Evolutionary conservation across 257 asterid genomes (phyloP).

Genomic region (Mentha longifolia): DNA sequence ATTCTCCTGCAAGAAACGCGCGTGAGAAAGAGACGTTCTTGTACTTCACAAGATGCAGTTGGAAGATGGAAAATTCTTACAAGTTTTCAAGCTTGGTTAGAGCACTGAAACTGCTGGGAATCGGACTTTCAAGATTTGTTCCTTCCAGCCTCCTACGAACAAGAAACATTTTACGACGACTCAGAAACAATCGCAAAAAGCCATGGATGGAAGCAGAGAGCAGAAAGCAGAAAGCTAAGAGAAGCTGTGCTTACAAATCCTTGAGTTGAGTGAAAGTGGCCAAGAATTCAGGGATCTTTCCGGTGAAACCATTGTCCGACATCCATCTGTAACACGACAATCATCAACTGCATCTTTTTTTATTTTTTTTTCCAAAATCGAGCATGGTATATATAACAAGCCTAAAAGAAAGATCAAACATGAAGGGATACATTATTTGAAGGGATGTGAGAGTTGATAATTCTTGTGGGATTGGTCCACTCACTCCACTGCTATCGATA

Average conservation of each 20-base stretch:
- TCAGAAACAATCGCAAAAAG: not conserved
- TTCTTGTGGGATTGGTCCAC: slow-evolving; percentile 64
- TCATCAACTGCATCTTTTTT: slow-evolving; percentile 7
- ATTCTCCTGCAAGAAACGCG: slow-evolving; percentile 50
- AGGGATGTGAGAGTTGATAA: slow-evolving; percentile 56
- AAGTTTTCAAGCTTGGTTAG: slow-evolving; percentile 58
- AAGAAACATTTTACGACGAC: slow-evolving; percentile 1
- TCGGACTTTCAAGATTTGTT: slow-evolving; percentile 62
- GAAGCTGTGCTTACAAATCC: slow-evolving; percentile 48
- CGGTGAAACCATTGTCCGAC: slow-evolving; percentile 61
- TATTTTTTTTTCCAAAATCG: not conserved
- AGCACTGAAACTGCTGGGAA: slow-evolving; percentile 57
- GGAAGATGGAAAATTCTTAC: slow-evolving; percentile 39
- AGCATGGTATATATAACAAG: not conserved
- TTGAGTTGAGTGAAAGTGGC: slow-evolving; percentile 48
- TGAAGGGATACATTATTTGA: slow-evolving; percentile 43
- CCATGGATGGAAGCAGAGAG: not conserved
- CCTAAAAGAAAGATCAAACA: not conserved
- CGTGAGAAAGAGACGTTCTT: not conserved
- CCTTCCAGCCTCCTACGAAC: slow-evolving; percentile 66
- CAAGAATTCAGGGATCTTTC: slow-evolving; percentile 64
- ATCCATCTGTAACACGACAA: slow-evolving; percentile 59
- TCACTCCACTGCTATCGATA: slow-evolving; percentile 70
- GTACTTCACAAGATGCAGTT: not conserved
- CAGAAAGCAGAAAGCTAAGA: slow-evolving; percentile 6